Evolutionary conservation across 2,329 filamentous ascomycete genomes (phyloP).

Genomic region (Beauveria australis): DNA sequence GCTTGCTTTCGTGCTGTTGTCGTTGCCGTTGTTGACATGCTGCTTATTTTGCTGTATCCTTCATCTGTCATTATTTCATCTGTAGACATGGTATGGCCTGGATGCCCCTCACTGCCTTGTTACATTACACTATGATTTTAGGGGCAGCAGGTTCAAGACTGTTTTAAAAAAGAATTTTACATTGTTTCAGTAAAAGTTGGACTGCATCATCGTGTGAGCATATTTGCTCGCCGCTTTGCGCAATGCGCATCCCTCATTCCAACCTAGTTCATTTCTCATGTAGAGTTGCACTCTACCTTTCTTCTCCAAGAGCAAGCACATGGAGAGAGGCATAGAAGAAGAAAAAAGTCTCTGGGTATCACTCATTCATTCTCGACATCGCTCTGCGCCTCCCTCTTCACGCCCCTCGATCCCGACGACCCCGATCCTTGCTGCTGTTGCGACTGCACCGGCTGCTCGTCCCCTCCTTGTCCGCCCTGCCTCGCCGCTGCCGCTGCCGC

Average conservation of each 20-base stretch:
- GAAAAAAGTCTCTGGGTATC: not conserved
- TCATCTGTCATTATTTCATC: conserved; percentile 10
- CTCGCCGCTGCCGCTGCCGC: conserved; percentile 9
- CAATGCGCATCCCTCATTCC: no score
- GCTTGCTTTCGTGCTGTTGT: not conserved
- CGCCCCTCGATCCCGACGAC: not conserved
- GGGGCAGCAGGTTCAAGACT: not conserved
- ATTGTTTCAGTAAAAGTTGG: not conserved
- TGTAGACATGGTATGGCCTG: conserved; percentile 2
- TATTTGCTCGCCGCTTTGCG: no score
- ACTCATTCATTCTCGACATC: not conserved
- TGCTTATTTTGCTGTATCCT: conserved; percentile 5
- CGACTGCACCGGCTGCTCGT: conserved; percentile 13
- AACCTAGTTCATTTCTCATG: not conserved
- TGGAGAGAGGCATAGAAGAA: not conserved
- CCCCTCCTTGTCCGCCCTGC: conserved; percentile 19
- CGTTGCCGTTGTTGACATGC: not conserved
- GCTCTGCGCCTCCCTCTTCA: conserved; percentile 8
- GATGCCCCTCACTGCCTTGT: not conserved
- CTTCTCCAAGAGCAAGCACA: not conserved
- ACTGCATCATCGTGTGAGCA: not conserved
- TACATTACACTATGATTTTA: not conserved
- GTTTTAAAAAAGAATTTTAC: not conserved
- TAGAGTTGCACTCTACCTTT: no score
- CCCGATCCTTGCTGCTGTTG: conserved; percentile 8